These are phyloP conservation scores for Tolypocladium nubicola DNA, from an alignment of 2,329 filamentous ascomycete genomes.

Conservation along the genomic window DNA sequence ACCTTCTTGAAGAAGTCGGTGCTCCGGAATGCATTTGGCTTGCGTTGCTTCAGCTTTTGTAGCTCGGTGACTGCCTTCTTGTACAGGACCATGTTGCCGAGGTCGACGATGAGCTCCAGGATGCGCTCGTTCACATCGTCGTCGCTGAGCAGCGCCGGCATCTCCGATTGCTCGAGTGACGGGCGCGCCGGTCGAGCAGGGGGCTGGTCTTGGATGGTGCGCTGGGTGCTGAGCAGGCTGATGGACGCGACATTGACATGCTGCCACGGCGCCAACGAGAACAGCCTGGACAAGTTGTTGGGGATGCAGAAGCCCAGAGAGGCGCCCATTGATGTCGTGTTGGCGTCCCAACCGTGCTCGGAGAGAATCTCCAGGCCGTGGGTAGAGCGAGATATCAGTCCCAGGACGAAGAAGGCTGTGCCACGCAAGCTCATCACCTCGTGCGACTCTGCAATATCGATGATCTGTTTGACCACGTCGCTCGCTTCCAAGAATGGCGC, in stretches of 20 bases:
- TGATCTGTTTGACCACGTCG: conserved; percentile 78
- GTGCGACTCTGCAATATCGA: conserved; percentile 78
- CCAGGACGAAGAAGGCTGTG: conserved; percentile 92
- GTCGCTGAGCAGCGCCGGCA: conserved; percentile 40
- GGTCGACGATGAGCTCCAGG: conserved; percentile 71
- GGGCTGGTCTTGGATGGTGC: conserved; percentile 36
- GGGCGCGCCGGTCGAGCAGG: conserved; percentile 29
- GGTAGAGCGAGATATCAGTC: conserved; percentile 80
- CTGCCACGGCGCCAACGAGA: conserved; percentile 57
- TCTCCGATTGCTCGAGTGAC: conserved; percentile 30
- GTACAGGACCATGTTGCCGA: conserved; percentile 88
- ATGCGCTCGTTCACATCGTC: conserved; percentile 66
- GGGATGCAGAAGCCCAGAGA: conserved; percentile 86
- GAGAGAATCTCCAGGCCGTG: conserved; percentile 88
- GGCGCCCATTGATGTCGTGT: conserved; percentile 70
- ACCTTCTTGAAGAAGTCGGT: conserved; percentile 74
- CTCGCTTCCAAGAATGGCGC: conserved; percentile 86
- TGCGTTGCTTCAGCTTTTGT: conserved; percentile 65
- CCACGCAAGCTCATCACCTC: conserved; percentile 88
- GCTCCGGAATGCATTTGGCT: conserved; percentile 64
- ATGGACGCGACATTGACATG: conserved; percentile 38
- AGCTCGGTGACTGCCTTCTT: conserved; percentile 80
- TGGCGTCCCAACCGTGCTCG: conserved; percentile 87
- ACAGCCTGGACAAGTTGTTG: conserved; percentile 63
- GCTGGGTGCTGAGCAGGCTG: conserved; percentile 37